Evolutionary conservation across 768 basidiomycete genomes (phyloP).

Genomic region (Nidula microcarpa): DNA sequence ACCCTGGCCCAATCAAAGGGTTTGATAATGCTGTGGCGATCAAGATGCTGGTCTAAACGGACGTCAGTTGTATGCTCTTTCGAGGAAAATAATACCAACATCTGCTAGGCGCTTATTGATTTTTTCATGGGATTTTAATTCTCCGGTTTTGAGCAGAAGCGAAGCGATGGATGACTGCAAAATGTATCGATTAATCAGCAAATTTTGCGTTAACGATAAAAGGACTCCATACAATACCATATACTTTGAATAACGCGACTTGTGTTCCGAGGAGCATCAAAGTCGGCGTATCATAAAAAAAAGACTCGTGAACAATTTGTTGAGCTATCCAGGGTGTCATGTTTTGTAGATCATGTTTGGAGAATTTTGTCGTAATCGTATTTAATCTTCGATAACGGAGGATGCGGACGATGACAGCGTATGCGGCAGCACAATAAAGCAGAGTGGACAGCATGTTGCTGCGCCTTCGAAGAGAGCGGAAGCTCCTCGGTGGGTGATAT

Average conservation of each 20-base stretch:
- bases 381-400: neutral
- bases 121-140: neutral
- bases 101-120: neutral
- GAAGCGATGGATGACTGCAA: neutral
- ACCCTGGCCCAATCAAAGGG: neutral
- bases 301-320: neutral
- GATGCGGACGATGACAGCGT: neutral
- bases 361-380: neutral
- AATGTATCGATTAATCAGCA: neutral
- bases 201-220: neutral
- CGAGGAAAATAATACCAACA: neutral
- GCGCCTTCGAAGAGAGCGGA: neutral
- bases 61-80: neutral
- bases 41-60: neutral
- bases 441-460: neutral
- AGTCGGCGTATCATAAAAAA: neutral
- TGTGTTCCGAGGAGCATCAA: neutral
- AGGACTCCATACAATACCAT: neutral
- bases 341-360: neutral
- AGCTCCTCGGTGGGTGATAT: neutral
- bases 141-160: neutral
- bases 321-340: neutral
- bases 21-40: neutral
- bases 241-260: neutral
- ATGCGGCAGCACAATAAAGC: neutral